These are phyloP conservation scores for Cladosporium austrohemisphaericum DNA, from an alignment of 2,329 filamentous ascomycete genomes.

Conservation along the genomic window DNA sequence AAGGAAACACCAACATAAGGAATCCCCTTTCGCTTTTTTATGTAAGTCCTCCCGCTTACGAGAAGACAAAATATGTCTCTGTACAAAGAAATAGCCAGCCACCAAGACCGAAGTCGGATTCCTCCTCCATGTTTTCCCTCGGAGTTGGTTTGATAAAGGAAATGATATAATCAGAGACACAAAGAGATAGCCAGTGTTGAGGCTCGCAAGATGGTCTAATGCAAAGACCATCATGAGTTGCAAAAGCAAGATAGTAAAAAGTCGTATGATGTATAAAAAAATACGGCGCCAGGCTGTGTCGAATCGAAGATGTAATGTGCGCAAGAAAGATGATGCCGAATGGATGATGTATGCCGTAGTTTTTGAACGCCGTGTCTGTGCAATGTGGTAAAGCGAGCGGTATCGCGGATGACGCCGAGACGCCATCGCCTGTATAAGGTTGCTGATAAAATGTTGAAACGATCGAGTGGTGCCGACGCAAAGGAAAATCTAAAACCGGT, in stretches of 20 bases:
- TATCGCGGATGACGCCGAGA: conserved; percentile 1
- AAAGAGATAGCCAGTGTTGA: too few species aligned
- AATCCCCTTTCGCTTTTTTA: too few species aligned
- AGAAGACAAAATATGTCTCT: too few species aligned
- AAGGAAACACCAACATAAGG: too few species aligned
- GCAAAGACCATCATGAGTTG: too few species aligned
- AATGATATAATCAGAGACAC: too few species aligned
- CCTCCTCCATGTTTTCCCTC: too few species aligned
- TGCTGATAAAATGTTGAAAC: conserved; percentile 2
- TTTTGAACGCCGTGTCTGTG: conserved; percentile 10
- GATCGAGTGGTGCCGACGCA: background rate
- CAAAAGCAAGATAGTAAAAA: background rate
- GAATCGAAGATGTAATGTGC: background rate
- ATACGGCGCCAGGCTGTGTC: conserved; percentile 15
- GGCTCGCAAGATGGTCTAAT: too few species aligned
- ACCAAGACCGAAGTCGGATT: too few species aligned
- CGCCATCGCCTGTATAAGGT: conserved; percentile 7
- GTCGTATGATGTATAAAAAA: conserved; percentile 7
- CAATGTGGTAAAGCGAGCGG: conserved; percentile 3
- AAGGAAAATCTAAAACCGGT: background rate
- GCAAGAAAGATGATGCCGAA: background rate
- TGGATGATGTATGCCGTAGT: conserved; percentile 3
- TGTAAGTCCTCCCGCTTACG: too few species aligned
- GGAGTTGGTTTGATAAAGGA: too few species aligned
- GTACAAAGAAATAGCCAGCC: too few species aligned